Conservation (phyloP, 495 filamentous ascomycete species). For the Darksidea phi region DNA sequence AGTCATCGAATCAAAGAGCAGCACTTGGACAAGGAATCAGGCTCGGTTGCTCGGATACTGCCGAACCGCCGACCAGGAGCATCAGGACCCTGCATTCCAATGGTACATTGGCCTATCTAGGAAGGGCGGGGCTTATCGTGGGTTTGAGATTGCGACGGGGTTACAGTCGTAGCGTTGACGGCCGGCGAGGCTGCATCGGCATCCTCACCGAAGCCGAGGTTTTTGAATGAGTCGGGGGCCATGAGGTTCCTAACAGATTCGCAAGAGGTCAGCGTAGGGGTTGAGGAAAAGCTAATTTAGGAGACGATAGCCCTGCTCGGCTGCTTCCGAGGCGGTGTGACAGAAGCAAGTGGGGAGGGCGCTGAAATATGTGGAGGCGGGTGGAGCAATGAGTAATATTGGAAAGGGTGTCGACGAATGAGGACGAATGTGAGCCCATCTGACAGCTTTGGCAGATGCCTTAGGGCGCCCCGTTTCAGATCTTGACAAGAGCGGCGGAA, state of each 20-base stretch:
- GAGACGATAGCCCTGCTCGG: conserved; percentile 19
- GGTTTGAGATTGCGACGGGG: conserved; percentile 15
- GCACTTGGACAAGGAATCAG: not conserved
- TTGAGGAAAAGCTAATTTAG: conserved; percentile 11
- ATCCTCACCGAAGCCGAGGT: conserved; percentile 75
- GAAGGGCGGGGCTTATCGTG: conserved; percentile 22
- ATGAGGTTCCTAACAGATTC: conserved; percentile 72
- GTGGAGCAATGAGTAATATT: not conserved
- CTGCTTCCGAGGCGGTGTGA: conserved; percentile 24
- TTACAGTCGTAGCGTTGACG: conserved; percentile 19
- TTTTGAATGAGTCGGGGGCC: conserved; percentile 90
- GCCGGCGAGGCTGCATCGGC: conserved; percentile 9
- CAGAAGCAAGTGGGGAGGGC: conserved; percentile 11
- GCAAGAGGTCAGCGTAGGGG: conserved; percentile 13
- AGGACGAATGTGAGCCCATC: not conserved
- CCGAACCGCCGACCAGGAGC: conserved; percentile 30
- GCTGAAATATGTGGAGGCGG: not conserved
- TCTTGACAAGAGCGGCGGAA: conserved; percentile 24
- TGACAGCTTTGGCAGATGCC: conserved; percentile 26
- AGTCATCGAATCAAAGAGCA: not conserved
- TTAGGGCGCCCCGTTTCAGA: conserved; percentile 21
- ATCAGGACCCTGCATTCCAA: conserved; percentile 26
- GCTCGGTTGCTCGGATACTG: conserved; percentile 28
- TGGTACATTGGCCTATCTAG: conserved; percentile 15
- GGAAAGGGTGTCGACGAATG: not conserved